Evolutionary conservation across 148 eudicot genomes (phyloP).

Genomic region (Amaranthus hypochondriacus): DNA sequence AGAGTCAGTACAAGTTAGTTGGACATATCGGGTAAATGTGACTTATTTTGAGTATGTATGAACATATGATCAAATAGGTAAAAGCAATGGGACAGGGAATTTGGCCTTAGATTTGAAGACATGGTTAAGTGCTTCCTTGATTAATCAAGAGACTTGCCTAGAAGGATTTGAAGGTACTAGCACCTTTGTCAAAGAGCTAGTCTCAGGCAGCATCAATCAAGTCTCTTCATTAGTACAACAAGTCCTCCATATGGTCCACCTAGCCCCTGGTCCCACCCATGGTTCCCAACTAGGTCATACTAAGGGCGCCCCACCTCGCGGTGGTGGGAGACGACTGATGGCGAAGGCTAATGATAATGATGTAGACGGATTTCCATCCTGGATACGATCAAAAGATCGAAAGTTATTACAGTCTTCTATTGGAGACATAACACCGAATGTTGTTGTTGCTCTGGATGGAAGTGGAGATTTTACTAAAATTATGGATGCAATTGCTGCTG

Average conservation of each 20-base stretch:
- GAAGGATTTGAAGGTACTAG: constrained; percentile 80
- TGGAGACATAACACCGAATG: constrained; percentile 2
- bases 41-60: neutral
- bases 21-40: neutral
- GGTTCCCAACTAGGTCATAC: constrained; percentile 12
- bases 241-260: constrained; percentile 52
- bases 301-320: constrained; percentile 8
- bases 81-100: constrained; percentile 58
- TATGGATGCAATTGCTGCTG: constrained; percentile 24
- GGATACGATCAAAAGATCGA: constrained; percentile 50
- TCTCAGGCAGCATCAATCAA: constrained; percentile 47
- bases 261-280: constrained; percentile 7
- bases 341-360: neutral
- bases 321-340: constrained; percentile 25
- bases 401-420: constrained; percentile 39
- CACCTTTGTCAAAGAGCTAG: constrained; percentile 37
- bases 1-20: no score
- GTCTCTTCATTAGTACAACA: constrained; percentile 46
- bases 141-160: constrained; percentile 75
- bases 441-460: constrained; percentile 35
- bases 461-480: constrained; percentile 28
- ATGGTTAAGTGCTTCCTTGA: constrained; percentile 65
- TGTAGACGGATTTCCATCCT: constrained; percentile 41
- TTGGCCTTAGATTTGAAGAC: constrained; percentile 56
- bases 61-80: constrained; percentile 30